Conservation (phyloP, 306 rosid species). For the Vigna reflexopilosa region DNA sequence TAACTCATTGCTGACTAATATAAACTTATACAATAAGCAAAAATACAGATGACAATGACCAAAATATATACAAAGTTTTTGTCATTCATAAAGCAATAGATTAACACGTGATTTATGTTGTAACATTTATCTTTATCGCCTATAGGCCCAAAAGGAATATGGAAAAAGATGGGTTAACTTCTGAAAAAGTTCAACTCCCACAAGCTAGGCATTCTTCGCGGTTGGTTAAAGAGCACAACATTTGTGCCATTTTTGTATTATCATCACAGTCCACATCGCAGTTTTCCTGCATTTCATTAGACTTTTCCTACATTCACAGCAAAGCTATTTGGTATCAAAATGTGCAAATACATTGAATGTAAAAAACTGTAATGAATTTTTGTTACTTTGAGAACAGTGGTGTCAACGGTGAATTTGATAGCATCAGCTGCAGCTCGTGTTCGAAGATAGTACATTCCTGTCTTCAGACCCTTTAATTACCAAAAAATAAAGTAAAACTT, state of each 20-base stretch:
- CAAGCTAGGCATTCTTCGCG: slow-evolving; percentile 85
- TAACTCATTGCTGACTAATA: neutral
- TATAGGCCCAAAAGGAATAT: neutral
- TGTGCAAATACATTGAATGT: neutral
- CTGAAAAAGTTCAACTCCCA: slow-evolving; percentile 60
- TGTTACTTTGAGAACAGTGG: slow-evolving; percentile 62
- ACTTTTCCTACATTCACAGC: slow-evolving; percentile 55
- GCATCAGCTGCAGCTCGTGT: slow-evolving; percentile 84
- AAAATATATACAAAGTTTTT: slow-evolving; percentile 38
- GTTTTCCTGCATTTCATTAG: slow-evolving; percentile 57
- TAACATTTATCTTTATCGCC: neutral
- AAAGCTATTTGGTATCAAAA: neutral
- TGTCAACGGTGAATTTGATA: slow-evolving; percentile 85
- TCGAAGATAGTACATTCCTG: slow-evolving; percentile 90
- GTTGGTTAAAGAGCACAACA: slow-evolving; percentile 85
- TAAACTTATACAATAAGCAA: neutral
- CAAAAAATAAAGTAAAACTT: slow-evolving; percentile 21
- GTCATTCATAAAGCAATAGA: neutral
- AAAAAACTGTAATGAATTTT: neutral
- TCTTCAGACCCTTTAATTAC: slow-evolving; percentile 71
- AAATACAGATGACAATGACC: neutral
- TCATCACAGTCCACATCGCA: slow-evolving; percentile 50
- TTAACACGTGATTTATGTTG: neutral
- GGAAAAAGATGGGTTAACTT: neutral
- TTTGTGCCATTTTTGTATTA: slow-evolving; percentile 67